A percentile compares a stretch with the other conserved stretches of the same genome.
phyloP scores from a whole-genome alignment of 192 early-diverging fungal species.

The Helicostylum pulchrum region DNA sequence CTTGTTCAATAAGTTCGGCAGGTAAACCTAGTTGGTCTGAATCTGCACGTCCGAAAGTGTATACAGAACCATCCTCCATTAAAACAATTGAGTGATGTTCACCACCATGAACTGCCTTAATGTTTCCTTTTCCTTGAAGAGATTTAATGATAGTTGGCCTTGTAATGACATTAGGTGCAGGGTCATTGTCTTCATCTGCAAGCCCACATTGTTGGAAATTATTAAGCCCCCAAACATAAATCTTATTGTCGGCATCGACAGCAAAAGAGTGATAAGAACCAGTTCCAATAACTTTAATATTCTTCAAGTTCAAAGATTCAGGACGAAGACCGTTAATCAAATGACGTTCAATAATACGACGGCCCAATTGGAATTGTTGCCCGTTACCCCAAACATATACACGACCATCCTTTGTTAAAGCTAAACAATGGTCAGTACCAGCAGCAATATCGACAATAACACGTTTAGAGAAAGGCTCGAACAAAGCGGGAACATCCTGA shows the following conservation, averaged over 20 bases:
- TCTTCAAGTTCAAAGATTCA: slow-evolving; percentile 49
- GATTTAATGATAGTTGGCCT: slow-evolving; percentile 56
- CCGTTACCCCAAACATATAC: slow-evolving; percentile 90
- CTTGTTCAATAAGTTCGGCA: slow-evolving; percentile 38
- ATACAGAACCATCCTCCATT: slow-evolving; percentile 68
- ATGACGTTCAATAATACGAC: slow-evolving; percentile 70
- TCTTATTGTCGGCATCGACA: slow-evolving; percentile 58
- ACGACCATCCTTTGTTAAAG: slow-evolving; percentile 64
- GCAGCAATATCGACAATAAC: slow-evolving; percentile 73
- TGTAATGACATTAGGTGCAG: slow-evolving; percentile 45
- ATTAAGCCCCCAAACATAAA: slow-evolving; percentile 88
- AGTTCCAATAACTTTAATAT: slow-evolving; percentile 64
- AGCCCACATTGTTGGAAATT: slow-evolving; percentile 87
- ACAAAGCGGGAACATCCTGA: slow-evolving; percentile 57
- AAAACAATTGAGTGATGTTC: slow-evolving; percentile 84
- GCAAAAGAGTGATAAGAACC: slow-evolving; percentile 87
- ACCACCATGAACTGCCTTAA: slow-evolving; percentile 71
- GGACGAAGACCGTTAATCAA: slow-evolving; percentile 61
- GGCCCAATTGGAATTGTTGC: slow-evolving; percentile 87
- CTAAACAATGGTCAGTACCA: slow-evolving; percentile 85
- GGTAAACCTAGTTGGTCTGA: slow-evolving; percentile 78
- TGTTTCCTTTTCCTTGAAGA: slow-evolving; percentile 36
- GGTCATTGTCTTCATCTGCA: slow-evolving; percentile 26
- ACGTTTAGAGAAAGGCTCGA: slow-evolving; percentile 53
- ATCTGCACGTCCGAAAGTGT: slow-evolving; percentile 83